Percentiles rank a stretch among this genome's conserved stretches.
phyloP scores from a whole-genome alignment of 1,284 basidiomycete genomes.

The Trichosporon ovoides region DNA sequence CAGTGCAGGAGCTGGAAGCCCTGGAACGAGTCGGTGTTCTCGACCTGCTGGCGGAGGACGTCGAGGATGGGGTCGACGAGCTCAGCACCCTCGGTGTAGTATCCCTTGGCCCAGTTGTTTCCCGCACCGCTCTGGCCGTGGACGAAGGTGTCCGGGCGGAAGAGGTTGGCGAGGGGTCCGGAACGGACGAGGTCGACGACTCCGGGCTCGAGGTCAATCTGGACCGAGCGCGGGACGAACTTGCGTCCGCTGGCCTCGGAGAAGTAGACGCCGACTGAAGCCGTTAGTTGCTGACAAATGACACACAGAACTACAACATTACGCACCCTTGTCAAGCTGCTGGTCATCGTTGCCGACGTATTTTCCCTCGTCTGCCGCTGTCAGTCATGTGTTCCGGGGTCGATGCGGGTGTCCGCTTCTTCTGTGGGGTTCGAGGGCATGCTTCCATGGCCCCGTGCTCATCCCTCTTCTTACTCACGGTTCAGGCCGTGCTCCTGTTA shows the following conservation, averaged over 20 bases:
- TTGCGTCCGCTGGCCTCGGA: slow-evolving; percentile 44
- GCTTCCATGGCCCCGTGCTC: background rate
- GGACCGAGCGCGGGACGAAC: slow-evolving; percentile 89
- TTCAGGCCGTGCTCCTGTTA: slow-evolving; percentile 43
- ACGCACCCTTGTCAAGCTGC: slow-evolving; percentile 38
- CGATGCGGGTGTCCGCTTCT: background rate
- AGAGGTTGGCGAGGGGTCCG: slow-evolving; percentile 56
- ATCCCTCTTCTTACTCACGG: slow-evolving; percentile 24
- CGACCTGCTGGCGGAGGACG: slow-evolving; percentile 65
- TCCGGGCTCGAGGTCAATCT: slow-evolving; percentile 85
- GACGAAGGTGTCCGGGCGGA: slow-evolving; percentile 83
- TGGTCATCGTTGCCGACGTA: slow-evolving; percentile 40
- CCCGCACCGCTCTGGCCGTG: slow-evolving; percentile 64
- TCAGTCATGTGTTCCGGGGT: background rate
- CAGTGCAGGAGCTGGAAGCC: slow-evolving; percentile 90
- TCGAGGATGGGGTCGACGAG: slow-evolving; percentile 81
- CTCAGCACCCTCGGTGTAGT: slow-evolving; percentile 64
- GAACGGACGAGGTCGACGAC: slow-evolving; percentile 70
- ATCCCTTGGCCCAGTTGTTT: slow-evolving; percentile 17
- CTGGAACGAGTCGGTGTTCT: slow-evolving; percentile 79
- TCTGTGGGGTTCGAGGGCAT: background rate
- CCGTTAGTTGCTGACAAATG: background rate
- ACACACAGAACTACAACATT: too few relatives aligned
- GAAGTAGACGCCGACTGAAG: slow-evolving; percentile 48
- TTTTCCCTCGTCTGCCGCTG: slow-evolving; percentile 30